A percentile compares a stretch with the other conserved stretches of the same genome.
Evolutionary conservation across 176 grass and related monocot species (phyloP).

Genomic region (Carex kokanica): DNA sequence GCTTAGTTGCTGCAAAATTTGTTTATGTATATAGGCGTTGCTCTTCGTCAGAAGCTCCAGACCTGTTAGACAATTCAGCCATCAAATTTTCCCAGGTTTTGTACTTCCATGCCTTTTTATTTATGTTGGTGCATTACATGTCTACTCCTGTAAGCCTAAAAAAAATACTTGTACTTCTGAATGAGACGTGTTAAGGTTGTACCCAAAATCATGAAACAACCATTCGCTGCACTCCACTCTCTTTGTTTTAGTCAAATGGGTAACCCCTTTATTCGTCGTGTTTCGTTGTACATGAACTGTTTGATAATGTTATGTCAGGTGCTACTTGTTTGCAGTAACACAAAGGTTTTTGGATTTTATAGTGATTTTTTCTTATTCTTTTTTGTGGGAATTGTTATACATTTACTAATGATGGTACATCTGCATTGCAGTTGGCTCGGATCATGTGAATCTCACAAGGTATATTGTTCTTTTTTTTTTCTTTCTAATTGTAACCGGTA

Average conservation of each 20-base stretch:
- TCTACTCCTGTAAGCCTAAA: background rate
- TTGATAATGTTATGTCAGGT: background rate
- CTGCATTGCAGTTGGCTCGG: slow-evolving; percentile 12
- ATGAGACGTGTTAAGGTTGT: background rate
- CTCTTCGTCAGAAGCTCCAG: slow-evolving; percentile 53
- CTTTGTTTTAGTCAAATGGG: background rate
- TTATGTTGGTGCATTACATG: background rate
- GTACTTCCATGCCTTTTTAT: slow-evolving; percentile 16
- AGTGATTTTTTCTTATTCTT: background rate
- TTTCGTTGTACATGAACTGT: background rate
- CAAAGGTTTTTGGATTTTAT: slow-evolving; percentile 11
- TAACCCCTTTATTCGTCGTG: background rate
- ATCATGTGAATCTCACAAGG: slow-evolving; percentile 18
- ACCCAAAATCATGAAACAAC: background rate
- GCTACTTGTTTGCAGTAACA: background rate
- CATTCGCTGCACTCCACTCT: background rate
- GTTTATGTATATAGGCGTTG: slow-evolving; percentile 39
- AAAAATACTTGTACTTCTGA: background rate
- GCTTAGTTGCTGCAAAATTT: background rate
- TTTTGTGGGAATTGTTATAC: background rate
- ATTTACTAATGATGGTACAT: background rate
- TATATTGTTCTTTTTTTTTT: background rate
- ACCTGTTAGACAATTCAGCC: slow-evolving; percentile 62
- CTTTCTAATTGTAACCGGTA: background rate
- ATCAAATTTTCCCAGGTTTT: slow-evolving; percentile 66